Base-by-base conservation (phyloP, 2,329 filamentous ascomycete genomes). In the Periglandula ipomoeae region DNA sequence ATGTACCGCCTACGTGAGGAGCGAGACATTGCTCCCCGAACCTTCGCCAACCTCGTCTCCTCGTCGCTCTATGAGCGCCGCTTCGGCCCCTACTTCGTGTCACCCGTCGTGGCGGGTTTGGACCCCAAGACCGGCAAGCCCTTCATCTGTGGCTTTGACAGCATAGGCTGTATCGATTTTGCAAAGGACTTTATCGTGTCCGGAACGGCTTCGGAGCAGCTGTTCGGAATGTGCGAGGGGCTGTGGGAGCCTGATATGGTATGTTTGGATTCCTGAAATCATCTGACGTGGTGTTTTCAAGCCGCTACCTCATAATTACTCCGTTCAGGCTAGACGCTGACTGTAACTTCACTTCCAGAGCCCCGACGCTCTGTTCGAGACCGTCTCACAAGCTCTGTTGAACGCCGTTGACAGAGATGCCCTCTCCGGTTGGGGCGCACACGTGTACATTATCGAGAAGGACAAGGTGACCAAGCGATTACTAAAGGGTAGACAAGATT, bases 381-480 rank as follows among this genome's bases (percentile, higher is more conserved):
- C 93, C 54, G 89, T 97, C 66, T 97, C 93, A 43, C 93, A 98
- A 73, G 84, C 91, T 46, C 78, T 98, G 52, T 78, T 98, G 59
- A 97, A 94, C 70, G 93, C 93, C 52, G 88, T 97, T 50, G 93
- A 98, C 70, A 81, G 93, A 72, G 93, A 98, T 70, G 93, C 93
- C 47, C 77, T 98, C 55, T 96, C 91, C 34, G 93, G 93, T 56
- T 97, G 93, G 93, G 93, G 93, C 66, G 93, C 93, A 35, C 89
- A 98, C 65, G 93, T 98, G 59, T 98, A 97, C 74, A 95, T 98
- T 65, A 95, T 98, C 69, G 93, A 97, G 78, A 98, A 98, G 81
- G 90, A 95, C 75, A 97, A 97, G 86, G 88, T 98, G 55, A 97
- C 93, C 63, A 96, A 97, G 85, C 81, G 93, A 68, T 82, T 98